These are phyloP conservation scores for Naganishia cerealis DNA, from an alignment of 1,284 basidiomycete species.

Conservation along the genomic window DNA sequence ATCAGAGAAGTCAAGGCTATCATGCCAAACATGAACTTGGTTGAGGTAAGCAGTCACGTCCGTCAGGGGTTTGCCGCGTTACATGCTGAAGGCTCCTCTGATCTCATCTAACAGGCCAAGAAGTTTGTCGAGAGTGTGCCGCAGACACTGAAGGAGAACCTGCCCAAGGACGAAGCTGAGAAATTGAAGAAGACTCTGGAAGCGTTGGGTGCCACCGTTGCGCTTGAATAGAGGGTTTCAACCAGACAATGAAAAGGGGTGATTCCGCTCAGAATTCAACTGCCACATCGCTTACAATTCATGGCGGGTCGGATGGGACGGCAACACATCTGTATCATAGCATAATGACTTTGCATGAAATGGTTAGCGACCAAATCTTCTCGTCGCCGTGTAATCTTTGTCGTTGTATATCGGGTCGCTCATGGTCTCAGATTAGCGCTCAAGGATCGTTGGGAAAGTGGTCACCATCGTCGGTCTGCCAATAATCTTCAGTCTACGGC, in stretches of 20 bases:
- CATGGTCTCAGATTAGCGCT: background rate
- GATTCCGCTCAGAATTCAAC: background rate
- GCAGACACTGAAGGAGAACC: constrained; percentile 90
- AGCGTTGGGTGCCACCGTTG: constrained; percentile 82
- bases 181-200: constrained; percentile 90
- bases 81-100: constrained; percentile 43
- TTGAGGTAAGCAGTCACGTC: constrained; percentile 69
- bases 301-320: constrained; percentile 5
- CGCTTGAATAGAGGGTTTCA: constrained; percentile 64
- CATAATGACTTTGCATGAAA: constrained; percentile 27
- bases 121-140: constrained; percentile 98
- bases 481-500: too few relatives aligned
- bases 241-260: constrained; percentile 9
- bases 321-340: constrained; percentile 27
- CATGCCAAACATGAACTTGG: constrained; percentile 89
- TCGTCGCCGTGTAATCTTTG: background rate
- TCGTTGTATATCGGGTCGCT: background rate
- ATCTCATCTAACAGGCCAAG: constrained; percentile 72
- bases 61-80: background rate
- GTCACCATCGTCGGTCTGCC: too few relatives aligned
- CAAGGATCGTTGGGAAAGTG: background rate
- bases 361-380: constrained; percentile 9
- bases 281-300: background rate
- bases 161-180: constrained; percentile 96
- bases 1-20: constrained; percentile 97